phyloP scores from a whole-genome alignment of 257 asterid genomes.

The Solanum dulcamara region DNA sequence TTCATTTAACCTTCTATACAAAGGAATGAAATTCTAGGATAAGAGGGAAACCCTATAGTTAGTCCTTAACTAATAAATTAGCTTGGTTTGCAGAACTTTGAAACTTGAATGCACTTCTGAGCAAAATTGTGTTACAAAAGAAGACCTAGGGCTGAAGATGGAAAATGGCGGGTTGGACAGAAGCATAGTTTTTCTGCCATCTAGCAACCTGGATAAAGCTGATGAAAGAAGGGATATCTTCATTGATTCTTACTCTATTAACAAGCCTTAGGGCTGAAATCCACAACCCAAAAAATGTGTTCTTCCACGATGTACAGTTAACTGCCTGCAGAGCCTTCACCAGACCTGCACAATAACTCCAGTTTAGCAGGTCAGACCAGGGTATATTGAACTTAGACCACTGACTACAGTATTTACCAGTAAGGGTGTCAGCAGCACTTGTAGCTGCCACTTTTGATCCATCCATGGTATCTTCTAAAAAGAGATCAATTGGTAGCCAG shows the following conservation, averaged over 20 bases:
- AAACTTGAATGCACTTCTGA: neutral
- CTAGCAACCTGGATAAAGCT: neutral
- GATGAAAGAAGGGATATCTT: neutral
- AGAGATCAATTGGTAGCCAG: slow-evolving; percentile 97
- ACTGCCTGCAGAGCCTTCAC: slow-evolving; percentile 84
- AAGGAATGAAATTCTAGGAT: neutral
- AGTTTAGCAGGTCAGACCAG: slow-evolving; percentile 1
- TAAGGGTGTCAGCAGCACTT: slow-evolving; percentile 75
- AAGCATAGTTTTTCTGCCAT: neutral
- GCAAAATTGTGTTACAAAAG: neutral
- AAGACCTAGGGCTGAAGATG: neutral
- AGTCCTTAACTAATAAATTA: neutral
- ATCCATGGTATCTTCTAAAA: slow-evolving; percentile 84
- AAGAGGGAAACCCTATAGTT: neutral
- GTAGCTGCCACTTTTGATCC: slow-evolving; percentile 69
- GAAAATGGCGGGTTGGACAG: neutral
- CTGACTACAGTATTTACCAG: slow-evolving; percentile 23
- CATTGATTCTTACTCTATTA: slow-evolving; percentile 60
- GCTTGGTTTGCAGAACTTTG: neutral
- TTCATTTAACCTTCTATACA: neutral
- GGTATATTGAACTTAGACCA: neutral
- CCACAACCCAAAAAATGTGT: slow-evolving; percentile 94
- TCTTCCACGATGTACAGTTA: slow-evolving; percentile 81
- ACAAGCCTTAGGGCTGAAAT: slow-evolving; percentile 84
- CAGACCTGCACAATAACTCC: slow-evolving; percentile 44